phyloP scores from a whole-genome alignment of 371 early-diverging fungal genomes.

The Mucor lusitanicus region DNA sequence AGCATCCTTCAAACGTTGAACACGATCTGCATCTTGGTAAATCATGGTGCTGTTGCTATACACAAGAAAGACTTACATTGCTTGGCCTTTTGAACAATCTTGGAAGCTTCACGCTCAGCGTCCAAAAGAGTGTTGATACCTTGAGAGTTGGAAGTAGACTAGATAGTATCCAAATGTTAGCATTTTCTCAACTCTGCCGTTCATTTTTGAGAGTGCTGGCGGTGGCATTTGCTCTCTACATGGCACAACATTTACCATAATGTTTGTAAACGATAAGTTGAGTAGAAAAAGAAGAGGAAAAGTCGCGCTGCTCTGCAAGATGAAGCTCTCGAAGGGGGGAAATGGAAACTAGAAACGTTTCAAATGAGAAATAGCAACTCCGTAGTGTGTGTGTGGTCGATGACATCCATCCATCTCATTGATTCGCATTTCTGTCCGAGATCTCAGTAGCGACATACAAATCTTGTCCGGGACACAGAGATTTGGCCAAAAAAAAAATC shows the following conservation, averaged over 20 bases:
- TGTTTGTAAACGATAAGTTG: not conserved
- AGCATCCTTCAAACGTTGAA: slow-evolving; percentile 92
- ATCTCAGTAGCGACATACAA: not conserved
- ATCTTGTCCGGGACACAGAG: not conserved
- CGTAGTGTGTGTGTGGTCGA: not conserved
- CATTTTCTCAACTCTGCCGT: not conserved
- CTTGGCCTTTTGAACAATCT: slow-evolving; percentile 91
- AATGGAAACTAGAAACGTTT: slow-evolving; percentile 3
- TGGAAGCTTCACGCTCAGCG: slow-evolving; percentile 83
- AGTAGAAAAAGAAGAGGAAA: not conserved
- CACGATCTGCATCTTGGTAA: slow-evolving; percentile 71
- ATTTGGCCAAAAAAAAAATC: not conserved
- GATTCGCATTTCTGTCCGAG: not conserved
- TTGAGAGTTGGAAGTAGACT: slow-evolving; percentile 77
- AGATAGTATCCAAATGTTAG: not conserved
- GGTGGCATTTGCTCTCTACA: not conserved
- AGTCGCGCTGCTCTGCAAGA: not conserved
- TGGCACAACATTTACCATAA: not conserved
- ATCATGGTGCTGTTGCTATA: not conserved
- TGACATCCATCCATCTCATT: not conserved
- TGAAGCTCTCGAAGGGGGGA: not conserved
- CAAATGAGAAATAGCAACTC: not conserved
- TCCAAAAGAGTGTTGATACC: slow-evolving; percentile 85
- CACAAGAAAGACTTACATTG: slow-evolving; percentile 68
- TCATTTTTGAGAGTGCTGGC: not conserved